These are phyloP conservation scores for Cryptosporidium andersoni DNA, from an alignment of 169 alveolate genomes.

Conservation along the genomic window DNA sequence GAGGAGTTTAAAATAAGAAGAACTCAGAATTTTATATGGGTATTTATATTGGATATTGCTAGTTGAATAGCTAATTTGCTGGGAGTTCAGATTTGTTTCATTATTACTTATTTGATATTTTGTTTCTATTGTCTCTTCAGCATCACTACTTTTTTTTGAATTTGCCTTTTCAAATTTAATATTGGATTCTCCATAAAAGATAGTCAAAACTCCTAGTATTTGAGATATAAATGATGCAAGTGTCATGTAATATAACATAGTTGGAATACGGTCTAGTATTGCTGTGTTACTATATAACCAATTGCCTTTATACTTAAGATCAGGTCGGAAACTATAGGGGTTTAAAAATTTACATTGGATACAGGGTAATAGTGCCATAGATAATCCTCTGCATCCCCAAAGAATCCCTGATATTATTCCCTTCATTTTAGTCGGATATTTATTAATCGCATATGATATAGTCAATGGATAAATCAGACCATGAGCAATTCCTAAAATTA, in stretches of 20 bases:
- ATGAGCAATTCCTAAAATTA: slow-evolving; percentile 28
- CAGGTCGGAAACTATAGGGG: slow-evolving; percentile 1
- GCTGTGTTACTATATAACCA: slow-evolving; percentile 10
- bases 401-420: slow-evolving; percentile 43
- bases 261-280: slow-evolving; percentile 37
- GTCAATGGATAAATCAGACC: slow-evolving; percentile 51
- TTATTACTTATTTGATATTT: background rate
- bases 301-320: background rate
- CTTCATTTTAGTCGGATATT: slow-evolving; percentile 1
- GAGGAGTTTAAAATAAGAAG: slow-evolving; percentile 43
- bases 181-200: background rate
- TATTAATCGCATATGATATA: background rate
- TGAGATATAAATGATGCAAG: slow-evolving; percentile 16
- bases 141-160: background rate
- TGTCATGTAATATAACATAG: slow-evolving; percentile 6
- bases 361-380: slow-evolving; percentile 48
- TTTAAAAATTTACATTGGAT: slow-evolving; percentile 29
- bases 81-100: background rate
- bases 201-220: slow-evolving; percentile 1
- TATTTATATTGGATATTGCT: too few species aligned
- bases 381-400: slow-evolving; percentile 59
- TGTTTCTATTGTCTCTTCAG: background rate
- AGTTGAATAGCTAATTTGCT: background rate
- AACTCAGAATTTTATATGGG: background rate
- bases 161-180: background rate